These are phyloP conservation scores for Capsicum chinense DNA, from an alignment of 257 asterid species.

Conservation along the genomic window DNA sequence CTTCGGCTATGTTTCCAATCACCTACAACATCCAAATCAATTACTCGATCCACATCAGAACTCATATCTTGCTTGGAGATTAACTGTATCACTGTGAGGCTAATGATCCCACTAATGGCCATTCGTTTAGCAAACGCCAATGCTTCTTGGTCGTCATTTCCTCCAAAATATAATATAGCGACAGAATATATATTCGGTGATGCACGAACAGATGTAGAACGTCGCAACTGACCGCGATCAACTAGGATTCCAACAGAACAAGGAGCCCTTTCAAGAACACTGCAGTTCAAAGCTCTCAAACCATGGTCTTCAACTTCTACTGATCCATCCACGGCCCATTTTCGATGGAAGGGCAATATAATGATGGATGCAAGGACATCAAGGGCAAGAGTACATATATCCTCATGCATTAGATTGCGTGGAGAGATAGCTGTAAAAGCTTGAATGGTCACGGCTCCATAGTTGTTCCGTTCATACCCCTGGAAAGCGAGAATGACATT, in stretches of 20 bases:
- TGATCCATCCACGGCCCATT: constrained; percentile 40
- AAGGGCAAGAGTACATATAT: constrained; percentile 41
- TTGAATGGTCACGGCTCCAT: constrained; percentile 31
- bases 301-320: constrained; percentile 35
- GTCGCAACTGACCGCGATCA: constrained; percentile 35
- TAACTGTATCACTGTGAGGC: constrained; percentile 25
- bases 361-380: constrained; percentile 35
- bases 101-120: constrained; percentile 29
- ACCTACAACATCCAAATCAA: constrained; percentile 25
- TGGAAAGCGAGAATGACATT: constrained; percentile 35
- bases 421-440: constrained; percentile 42
- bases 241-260: constrained; percentile 39
- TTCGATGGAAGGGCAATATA: constrained; percentile 38
- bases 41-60: constrained; percentile 20
- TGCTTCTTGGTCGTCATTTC: constrained; percentile 37
- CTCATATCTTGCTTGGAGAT: neutral
- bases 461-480: constrained; percentile 35
- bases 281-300: constrained; percentile 34
- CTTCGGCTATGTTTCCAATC: constrained; percentile 33
- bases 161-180: constrained; percentile 36
- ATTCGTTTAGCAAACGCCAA: constrained; percentile 34
- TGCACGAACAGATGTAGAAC: constrained; percentile 12
- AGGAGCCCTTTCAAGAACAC: constrained; percentile 38
- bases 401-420: constrained; percentile 40
- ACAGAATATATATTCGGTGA: constrained; percentile 16